Percentiles rank a stretch among this genome's conserved stretches.
These are phyloP conservation scores for Sordariomycetes sp. DNA, from an alignment of 2,329 filamentous ascomycete genomes.

Conservation along the genomic window DNA sequence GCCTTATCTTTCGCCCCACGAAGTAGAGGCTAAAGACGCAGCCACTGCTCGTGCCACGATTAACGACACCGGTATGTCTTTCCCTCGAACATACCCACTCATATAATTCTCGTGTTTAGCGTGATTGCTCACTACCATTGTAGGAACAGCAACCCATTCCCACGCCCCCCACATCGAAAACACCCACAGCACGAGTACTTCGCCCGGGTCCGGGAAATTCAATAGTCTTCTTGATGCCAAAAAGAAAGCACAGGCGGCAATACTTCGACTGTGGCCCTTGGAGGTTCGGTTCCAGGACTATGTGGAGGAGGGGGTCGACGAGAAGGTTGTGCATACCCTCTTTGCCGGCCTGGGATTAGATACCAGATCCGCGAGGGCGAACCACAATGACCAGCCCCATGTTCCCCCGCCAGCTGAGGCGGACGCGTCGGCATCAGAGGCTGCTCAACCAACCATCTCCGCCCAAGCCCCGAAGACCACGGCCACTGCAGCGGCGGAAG, in stretches of 20 bases:
- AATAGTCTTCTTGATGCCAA: conserved; percentile 24
- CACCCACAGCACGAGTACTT: neutral
- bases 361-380: conserved; percentile 14
- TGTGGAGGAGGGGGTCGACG: conserved; percentile 61
- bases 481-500: neutral
- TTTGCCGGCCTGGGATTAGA: conserved; percentile 60
- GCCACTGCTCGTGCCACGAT: neutral
- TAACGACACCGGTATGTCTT: neutral
- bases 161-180: neutral
- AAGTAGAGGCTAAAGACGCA: conserved; percentile 20
- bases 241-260: conserved; percentile 54
- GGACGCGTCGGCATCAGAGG: neutral
- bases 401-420: neutral
- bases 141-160: neutral
- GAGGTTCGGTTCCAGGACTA: conserved; percentile 67
- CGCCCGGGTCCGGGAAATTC: neutral
- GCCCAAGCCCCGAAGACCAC: neutral
- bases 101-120: neutral
- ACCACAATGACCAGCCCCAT: neutral
- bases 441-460: neutral
- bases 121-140: neutral
- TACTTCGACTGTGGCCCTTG: conserved; percentile 51
- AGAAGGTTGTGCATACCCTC: conserved; percentile 47
- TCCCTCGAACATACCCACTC: neutral
- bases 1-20: conserved; percentile 37